These are phyloP conservation scores for Fragaria iinumae DNA, from an alignment of 306 rosid genomes.

Conservation along the genomic window DNA sequence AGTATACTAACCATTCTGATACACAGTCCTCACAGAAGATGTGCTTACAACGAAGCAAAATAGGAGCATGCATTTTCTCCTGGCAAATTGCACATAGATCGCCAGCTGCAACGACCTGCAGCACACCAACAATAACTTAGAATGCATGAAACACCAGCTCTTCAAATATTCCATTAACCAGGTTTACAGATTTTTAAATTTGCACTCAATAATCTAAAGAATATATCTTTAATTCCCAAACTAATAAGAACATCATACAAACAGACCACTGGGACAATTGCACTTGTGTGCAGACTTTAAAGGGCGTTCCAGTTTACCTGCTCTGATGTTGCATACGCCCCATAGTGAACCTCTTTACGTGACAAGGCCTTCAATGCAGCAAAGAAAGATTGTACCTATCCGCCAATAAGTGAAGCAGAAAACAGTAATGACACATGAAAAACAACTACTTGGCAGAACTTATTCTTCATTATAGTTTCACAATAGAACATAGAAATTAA, in stretches of 20 bases:
- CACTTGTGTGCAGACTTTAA: not conserved
- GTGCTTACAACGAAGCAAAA: slow-evolving; percentile 92
- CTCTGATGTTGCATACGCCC: slow-evolving; percentile 93
- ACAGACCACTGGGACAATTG: not conserved
- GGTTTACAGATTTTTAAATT: not conserved
- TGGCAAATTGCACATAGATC: slow-evolving; percentile 99
- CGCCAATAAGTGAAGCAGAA: slow-evolving; percentile 9
- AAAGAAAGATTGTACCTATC: slow-evolving; percentile 91
- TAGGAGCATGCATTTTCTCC: slow-evolving; percentile 97
- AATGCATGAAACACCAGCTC: slow-evolving; percentile 3
- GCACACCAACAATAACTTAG: slow-evolving; percentile 21
- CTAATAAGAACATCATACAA: not conserved
- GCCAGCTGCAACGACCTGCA: slow-evolving; percentile 86
- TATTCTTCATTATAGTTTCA: not conserved
- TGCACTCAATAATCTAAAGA: not conserved
- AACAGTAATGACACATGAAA: slow-evolving; percentile 1
- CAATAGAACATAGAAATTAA: not conserved
- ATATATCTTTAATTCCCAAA: not conserved
- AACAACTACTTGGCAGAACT: slow-evolving; percentile 1
- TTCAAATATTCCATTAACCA: slow-evolving; percentile 7
- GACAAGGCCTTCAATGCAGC: slow-evolving; percentile 82
- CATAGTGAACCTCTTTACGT: slow-evolving; percentile 97
- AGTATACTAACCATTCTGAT: slow-evolving; percentile 72
- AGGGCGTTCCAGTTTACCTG: slow-evolving; percentile 51
- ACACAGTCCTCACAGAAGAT: slow-evolving; percentile 98